A percentile compares a stretch with the other conserved stretches of the same genome.
These are phyloP conservation scores for Solanum hybrid DNA, from an alignment of 305 asterid species.

Conservation along the genomic window DNA sequence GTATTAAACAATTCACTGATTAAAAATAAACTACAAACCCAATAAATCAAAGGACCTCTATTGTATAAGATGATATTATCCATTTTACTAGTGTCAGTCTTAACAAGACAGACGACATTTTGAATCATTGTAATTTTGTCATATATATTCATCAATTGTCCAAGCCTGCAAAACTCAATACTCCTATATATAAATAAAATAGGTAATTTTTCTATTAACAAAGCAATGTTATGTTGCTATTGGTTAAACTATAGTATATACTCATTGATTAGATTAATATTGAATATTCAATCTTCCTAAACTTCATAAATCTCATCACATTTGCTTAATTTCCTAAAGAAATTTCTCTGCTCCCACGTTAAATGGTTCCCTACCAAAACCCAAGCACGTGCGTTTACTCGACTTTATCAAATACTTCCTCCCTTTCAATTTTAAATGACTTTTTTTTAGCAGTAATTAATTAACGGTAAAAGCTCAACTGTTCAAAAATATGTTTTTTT, in stretches of 20 bases:
- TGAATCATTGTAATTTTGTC: background rate
- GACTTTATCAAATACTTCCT: background rate
- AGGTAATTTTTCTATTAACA: background rate
- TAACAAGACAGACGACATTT: background rate
- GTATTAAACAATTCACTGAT: background rate
- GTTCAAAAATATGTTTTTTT: too few relatives aligned
- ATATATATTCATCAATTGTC: background rate
- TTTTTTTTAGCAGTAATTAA: background rate
- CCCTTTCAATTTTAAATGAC: background rate
- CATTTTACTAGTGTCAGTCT: background rate
- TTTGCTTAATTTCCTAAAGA: background rate
- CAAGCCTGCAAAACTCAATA: background rate
- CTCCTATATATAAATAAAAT: background rate
- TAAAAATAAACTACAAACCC: background rate
- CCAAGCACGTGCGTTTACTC: background rate
- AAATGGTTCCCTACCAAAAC: background rate
- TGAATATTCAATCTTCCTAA: background rate
- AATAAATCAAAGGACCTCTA: background rate
- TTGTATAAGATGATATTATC: background rate
- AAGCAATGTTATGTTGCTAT: background rate
- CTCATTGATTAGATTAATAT: background rate
- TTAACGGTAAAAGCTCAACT: accelerated
- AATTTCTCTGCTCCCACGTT: background rate
- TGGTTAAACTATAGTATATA: background rate
- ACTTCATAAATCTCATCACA: background rate